Percentiles rank a stretch among this genome's conserved stretches.
Evolutionary conservation across 2,329 filamentous ascomycete genomes (phyloP).

Genomic region (Hortaea werneckii): DNA sequence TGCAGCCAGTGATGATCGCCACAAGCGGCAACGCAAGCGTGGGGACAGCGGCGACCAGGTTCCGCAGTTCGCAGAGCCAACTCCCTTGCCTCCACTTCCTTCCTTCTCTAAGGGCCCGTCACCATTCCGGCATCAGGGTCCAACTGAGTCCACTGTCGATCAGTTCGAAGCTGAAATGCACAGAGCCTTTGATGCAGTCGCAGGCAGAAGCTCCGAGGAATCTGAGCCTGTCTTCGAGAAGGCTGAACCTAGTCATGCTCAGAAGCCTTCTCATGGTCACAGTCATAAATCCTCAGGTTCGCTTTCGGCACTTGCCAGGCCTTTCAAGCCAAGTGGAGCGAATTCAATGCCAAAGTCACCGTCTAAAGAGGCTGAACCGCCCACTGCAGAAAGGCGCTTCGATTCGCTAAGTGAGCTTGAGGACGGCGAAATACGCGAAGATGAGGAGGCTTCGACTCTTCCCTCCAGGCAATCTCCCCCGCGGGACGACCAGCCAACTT

Average conservation of each 20-base stretch:
- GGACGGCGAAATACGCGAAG: constrained; percentile 23
- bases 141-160: not conserved
- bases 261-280: constrained; percentile 1
- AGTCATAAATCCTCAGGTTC: constrained; percentile 30
- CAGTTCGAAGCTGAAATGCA: not conserved
- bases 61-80: constrained; percentile 57
- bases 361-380: not conserved
- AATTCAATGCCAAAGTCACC: too few species aligned
- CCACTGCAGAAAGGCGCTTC: constrained; percentile 6
- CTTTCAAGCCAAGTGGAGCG: constrained; percentile 45
- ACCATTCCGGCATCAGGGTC: not conserved
- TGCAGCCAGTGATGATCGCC: constrained; percentile 54
- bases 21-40: constrained; percentile 64
- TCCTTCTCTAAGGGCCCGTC: not conserved
- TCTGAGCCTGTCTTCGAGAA: not conserved
- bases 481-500: not conserved
- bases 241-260: not conserved
- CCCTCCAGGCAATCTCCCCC: not conserved
- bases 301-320: constrained; percentile 60
- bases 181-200: not conserved
- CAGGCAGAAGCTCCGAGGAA: not conserved
- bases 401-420: constrained; percentile 24
- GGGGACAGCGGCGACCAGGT: constrained; percentile 62
- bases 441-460: constrained; percentile 9
- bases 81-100: constrained; percentile 9